Conservation (phyloP, 208 protist genomes). For the Trypanosoma mega region DNA sequence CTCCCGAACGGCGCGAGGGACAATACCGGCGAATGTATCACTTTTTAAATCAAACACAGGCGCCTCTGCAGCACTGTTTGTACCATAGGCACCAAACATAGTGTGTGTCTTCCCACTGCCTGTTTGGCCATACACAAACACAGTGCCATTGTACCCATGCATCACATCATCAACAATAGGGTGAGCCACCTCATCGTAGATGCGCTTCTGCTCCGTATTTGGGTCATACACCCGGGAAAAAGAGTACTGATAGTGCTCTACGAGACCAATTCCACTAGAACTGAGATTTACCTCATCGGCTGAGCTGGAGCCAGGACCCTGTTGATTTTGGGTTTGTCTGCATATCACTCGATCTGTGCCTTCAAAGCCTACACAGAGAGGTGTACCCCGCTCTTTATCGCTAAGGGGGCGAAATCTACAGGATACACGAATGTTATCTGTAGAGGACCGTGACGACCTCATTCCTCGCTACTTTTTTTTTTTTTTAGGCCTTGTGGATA, state of each 20-base stretch:
- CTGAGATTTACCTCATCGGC: background rate
- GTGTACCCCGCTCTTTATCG: background rate
- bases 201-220: constrained; percentile 52
- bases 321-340: background rate
- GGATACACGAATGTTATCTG: constrained; percentile 29
- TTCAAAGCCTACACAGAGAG: constrained; percentile 28
- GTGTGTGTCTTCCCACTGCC: constrained; percentile 90
- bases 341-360: constrained; percentile 17
- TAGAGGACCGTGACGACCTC: constrained; percentile 3
- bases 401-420: constrained; percentile 34
- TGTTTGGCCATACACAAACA: constrained; percentile 93
- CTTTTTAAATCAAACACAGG: background rate
- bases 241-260: constrained; percentile 33
- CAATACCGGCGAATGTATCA: constrained; percentile 68
- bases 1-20: constrained; percentile 91
- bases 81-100: constrained; percentile 64
- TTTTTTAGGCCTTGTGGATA: background rate
- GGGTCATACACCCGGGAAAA: constrained; percentile 68
- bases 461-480: background rate
- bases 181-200: constrained; percentile 84
- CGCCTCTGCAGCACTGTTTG: background rate
- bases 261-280: background rate
- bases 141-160: constrained; percentile 84
- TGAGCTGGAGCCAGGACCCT: background rate
- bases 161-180: constrained; percentile 90